Percentiles rank a stretch among this genome's conserved stretches.
Conservation (phyloP, 1,139 yeast genomes). For the Saccharomycopsis crataegensis region DNA sequence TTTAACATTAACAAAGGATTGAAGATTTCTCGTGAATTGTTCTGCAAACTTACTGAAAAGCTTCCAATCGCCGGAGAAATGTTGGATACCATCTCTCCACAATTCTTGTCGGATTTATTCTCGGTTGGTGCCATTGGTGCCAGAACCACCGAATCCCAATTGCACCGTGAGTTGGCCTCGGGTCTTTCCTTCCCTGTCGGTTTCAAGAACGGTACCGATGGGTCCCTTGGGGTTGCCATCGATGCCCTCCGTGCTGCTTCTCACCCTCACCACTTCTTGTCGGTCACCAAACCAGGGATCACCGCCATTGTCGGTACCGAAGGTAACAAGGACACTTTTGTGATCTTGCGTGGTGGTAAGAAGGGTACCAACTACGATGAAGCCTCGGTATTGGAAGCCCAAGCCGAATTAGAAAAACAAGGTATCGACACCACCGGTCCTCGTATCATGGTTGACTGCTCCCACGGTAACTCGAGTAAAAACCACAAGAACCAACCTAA, state of each 20-base stretch:
- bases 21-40: slow-evolving; percentile 79
- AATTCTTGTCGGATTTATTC: slow-evolving; percentile 81
- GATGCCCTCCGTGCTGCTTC: slow-evolving; percentile 93
- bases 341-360: slow-evolving; percentile 93
- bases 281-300: slow-evolving; percentile 90
- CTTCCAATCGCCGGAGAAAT: slow-evolving; percentile 95
- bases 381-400: slow-evolving; percentile 60
- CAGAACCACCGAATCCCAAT: slow-evolving; percentile 94
- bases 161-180: slow-evolving; percentile 92
- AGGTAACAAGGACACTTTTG: slow-evolving; percentile 86
- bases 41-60: slow-evolving; percentile 69
- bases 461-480: slow-evolving; percentile 92
- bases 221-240: slow-evolving; percentile 82
- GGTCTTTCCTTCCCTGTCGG: slow-evolving; percentile 97
- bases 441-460: slow-evolving; percentile 94
- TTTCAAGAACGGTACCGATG: slow-evolving; percentile 96
- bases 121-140: slow-evolving; percentile 97
- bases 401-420: slow-evolving; percentile 53
- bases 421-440: slow-evolving; percentile 45
- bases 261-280: slow-evolving; percentile 88
- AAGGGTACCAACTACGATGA: slow-evolving; percentile 85
- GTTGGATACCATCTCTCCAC: slow-evolving; percentile 96
- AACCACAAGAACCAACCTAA: slow-evolving; percentile 88
- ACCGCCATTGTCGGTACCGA: slow-evolving; percentile 94
- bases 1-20: slow-evolving; percentile 94